Conservation (phyloP, 1,139 yeast genomes). For the Hanseniaspora uvarum region DNA sequence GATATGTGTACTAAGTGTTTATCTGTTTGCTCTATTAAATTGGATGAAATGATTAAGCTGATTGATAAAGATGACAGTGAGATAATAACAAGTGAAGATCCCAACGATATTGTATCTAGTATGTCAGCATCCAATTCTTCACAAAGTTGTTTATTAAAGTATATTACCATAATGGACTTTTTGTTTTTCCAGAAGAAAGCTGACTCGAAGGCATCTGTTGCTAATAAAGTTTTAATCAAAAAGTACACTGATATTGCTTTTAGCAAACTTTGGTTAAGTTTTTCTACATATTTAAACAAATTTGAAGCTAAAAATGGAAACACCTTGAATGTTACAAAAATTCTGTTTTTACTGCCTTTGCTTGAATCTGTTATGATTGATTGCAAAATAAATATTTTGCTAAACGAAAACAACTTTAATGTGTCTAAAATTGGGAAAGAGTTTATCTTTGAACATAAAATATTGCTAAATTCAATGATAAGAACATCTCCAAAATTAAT, state of each 20-base stretch:
- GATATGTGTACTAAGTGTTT: not conserved
- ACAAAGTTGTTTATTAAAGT: constrained; percentile 75
- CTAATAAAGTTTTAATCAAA: not conserved
- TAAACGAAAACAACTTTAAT: constrained; percentile 42
- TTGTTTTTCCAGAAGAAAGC: constrained; percentile 38
- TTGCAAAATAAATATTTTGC: constrained; percentile 60
- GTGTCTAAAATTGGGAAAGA: constrained; percentile 45
- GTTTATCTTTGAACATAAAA: constrained; percentile 89
- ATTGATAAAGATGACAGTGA: constrained; percentile 48
- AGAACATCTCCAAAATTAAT: constrained; percentile 81
- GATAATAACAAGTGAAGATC: constrained; percentile 27
- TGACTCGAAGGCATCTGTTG: constrained; percentile 22
- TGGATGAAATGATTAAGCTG: constrained; percentile 37
- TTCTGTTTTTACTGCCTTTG: constrained; percentile 73
- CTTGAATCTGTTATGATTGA: constrained; percentile 93
- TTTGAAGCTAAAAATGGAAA: constrained; percentile 26
- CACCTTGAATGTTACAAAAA: constrained; percentile 42
- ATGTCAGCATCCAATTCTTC: constrained; percentile 77
- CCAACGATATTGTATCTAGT: constrained; percentile 46
- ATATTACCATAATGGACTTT: constrained; percentile 81
- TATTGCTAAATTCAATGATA: constrained; percentile 84
- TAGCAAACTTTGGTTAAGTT: constrained; percentile 76
- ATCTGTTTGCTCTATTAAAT: not conserved
- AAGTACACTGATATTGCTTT: constrained; percentile 54
- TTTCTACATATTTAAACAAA: constrained; percentile 62